Evolutionary conservation across 73 alveolate species (phyloP), one percentile per base, ranked within the genome.

Genomic region (Vitrella brassicaformis): DNA sequence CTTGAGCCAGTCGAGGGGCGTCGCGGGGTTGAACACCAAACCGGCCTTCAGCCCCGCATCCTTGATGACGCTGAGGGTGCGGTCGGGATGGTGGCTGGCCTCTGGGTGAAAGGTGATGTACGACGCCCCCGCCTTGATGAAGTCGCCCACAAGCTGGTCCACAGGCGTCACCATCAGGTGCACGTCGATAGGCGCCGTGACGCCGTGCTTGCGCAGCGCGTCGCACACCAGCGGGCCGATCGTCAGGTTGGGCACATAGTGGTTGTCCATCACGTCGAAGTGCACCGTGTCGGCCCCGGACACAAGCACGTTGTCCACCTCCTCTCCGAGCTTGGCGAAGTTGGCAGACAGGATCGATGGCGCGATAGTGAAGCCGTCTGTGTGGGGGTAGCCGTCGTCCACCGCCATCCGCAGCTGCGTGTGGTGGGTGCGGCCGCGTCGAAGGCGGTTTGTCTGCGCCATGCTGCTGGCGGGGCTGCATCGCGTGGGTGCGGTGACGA

Each of bases 271-370:
- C 30, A 69, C 84, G 27, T 77, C 84, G 66, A 77, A 75, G 73
- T 77, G 84, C 78, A 77, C 84, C 78, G 77, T 67, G 68, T 77
- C 84, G 22, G 84, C 84, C 7, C 84, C 84, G 0, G 84, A 78
- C 77, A 68, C 18, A 67, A 77, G 67, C 56, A 77, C 84, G 31
- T 77, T 75, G 31, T 73, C 84, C 4, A 77, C 84, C 56, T 77
- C 84, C 68, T 68, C 31, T 25, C 84, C 84, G 30, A 77, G 31
- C 78, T 77, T 77, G 66, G 84, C 84, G 26, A 77, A 77, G 78
- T 77, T 78, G 8, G 84, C 84, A 14, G 84, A 77, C 66, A 77
- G 73, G 67, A 77, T 77, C 47, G 84, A 77, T 19, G 84, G 84
- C 31, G 78, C 39, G 47, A 77, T 75, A 18, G 70, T 25, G 70